phyloP scores from a whole-genome alignment of 768 basidiomycete genomes.

The Pisolithus albus region DNA sequence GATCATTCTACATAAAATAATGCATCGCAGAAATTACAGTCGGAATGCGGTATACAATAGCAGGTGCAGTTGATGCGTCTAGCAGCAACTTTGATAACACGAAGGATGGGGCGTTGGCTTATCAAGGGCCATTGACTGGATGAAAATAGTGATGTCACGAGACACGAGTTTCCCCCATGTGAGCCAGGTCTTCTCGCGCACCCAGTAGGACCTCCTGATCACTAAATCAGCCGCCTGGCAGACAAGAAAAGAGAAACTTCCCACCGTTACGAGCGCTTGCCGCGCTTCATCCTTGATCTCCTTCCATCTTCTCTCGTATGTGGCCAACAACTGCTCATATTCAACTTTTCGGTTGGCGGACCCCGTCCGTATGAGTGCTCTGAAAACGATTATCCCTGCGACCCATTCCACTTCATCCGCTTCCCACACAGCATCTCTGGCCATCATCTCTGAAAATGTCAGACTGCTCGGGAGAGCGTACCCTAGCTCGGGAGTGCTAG shows the following conservation, averaged over 20 bases:
- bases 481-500: constrained; percentile 32
- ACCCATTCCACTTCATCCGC: constrained; percentile 64
- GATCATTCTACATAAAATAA: not conserved
- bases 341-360: constrained; percentile 45
- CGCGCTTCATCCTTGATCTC: constrained; percentile 63
- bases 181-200: constrained; percentile 48
- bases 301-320: constrained; percentile 62
- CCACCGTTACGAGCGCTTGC: constrained; percentile 53
- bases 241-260: constrained; percentile 7
- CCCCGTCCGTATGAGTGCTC: constrained; percentile 50
- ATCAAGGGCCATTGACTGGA: not conserved
- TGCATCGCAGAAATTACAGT: not conserved
- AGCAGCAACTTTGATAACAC: not conserved
- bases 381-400: constrained; percentile 52
- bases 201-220: constrained; percentile 43
- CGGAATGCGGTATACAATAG: too few species aligned
- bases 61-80: not conserved
- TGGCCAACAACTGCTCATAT: constrained; percentile 48
- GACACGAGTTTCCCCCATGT: constrained; percentile 30
- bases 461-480: constrained; percentile 38
- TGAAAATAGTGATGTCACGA: not conserved
- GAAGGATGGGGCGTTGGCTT: too few species aligned
- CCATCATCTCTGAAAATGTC: constrained; percentile 53
- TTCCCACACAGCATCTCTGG: constrained; percentile 62
- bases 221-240: not conserved